These are phyloP conservation scores for Wickerhamia fluorescens DNA, from an alignment of 805 yeast genomes.

Conservation along the genomic window DNA sequence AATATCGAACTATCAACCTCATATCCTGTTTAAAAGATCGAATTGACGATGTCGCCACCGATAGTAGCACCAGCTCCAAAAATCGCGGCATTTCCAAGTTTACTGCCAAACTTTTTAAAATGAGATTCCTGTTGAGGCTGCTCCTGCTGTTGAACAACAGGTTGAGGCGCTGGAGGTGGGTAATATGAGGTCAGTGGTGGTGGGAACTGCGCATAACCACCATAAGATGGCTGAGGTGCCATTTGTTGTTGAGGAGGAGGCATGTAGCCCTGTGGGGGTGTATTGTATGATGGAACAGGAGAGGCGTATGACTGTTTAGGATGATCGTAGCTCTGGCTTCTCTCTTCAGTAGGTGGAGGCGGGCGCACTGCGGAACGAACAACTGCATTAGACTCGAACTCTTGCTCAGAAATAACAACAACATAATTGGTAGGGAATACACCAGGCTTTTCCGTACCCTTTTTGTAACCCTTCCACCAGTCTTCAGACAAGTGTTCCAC, in stretches of 20 bases:
- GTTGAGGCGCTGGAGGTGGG: slow-evolving; percentile 21
- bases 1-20: not conserved
- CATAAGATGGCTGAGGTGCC: slow-evolving; percentile 24
- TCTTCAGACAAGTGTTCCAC: slow-evolving; percentile 69
- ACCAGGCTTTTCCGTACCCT: slow-evolving; percentile 48
- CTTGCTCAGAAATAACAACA: slow-evolving; percentile 29
- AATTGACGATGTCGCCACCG: slow-evolving; percentile 75
- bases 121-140: slow-evolving; percentile 18
- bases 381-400: slow-evolving; percentile 12
- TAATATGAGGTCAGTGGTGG: slow-evolving; percentile 46
- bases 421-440: slow-evolving; percentile 91
- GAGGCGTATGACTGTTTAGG: slow-evolving; percentile 2
- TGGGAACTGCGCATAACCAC: slow-evolving; percentile 40
- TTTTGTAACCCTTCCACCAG: slow-evolving; percentile 80
- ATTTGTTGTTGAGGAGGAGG: slow-evolving; percentile 9
- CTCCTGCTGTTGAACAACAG: slow-evolving; percentile 10
- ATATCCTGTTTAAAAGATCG: slow-evolving; percentile 52
- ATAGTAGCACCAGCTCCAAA: slow-evolving; percentile 96
- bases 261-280: slow-evolving; percentile 12
- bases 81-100: slow-evolving; percentile 85
- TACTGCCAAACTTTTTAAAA: slow-evolving; percentile 63
- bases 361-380: slow-evolving; percentile 2
- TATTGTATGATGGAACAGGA: not conserved
- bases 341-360: slow-evolving; percentile 13
- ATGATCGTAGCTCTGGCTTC: slow-evolving; percentile 6